These are phyloP conservation scores for Xylaria sp. DNA, from an alignment of 2,329 filamentous ascomycete genomes.

Conservation along the genomic window DNA sequence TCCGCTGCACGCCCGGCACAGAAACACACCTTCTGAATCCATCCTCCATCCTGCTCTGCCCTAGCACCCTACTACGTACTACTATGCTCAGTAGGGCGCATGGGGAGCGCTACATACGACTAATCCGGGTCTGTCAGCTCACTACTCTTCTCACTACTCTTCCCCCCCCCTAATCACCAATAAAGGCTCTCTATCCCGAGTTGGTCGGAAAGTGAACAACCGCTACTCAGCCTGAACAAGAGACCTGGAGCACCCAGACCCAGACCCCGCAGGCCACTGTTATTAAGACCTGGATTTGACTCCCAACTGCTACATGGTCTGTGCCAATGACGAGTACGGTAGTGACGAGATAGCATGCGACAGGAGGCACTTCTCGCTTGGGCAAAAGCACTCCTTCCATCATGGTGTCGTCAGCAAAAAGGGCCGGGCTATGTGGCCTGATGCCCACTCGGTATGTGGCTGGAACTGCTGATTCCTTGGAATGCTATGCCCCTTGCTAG, in stretches of 20 bases:
- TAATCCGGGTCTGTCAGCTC: constrained; percentile 35
- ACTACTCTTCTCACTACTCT: constrained; percentile 30
- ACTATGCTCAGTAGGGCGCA: too few species aligned
- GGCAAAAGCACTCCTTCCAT: constrained; percentile 11
- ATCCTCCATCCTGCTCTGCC: constrained; percentile 38
- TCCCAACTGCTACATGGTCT: constrained; percentile 25
- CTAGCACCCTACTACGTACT: too few species aligned
- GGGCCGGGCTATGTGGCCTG: constrained; percentile 11
- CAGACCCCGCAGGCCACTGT: constrained; percentile 29
- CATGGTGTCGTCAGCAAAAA: constrained; percentile 14
- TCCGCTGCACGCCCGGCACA: constrained; percentile 41
- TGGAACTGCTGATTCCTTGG: constrained; percentile 14
- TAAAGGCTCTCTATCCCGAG: constrained; percentile 19
- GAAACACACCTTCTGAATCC: constrained; percentile 40
- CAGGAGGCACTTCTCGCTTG: constrained; percentile 18
- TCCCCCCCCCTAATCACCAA: constrained; percentile 24
- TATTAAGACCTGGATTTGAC: constrained; percentile 30
- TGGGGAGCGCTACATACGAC: constrained; percentile 35
- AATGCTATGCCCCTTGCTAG: constrained; percentile 15
- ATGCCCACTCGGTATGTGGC: constrained; percentile 12
- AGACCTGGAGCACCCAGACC: constrained; percentile 29
- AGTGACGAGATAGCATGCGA: neutral
- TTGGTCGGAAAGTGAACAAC: constrained; percentile 29
- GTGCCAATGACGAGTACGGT: constrained; percentile 7
- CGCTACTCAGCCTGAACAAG: constrained; percentile 37